These are phyloP conservation scores for Alternaria triticimaculans DNA, from an alignment of 2,329 filamentous ascomycete species.

Conservation along the genomic window DNA sequence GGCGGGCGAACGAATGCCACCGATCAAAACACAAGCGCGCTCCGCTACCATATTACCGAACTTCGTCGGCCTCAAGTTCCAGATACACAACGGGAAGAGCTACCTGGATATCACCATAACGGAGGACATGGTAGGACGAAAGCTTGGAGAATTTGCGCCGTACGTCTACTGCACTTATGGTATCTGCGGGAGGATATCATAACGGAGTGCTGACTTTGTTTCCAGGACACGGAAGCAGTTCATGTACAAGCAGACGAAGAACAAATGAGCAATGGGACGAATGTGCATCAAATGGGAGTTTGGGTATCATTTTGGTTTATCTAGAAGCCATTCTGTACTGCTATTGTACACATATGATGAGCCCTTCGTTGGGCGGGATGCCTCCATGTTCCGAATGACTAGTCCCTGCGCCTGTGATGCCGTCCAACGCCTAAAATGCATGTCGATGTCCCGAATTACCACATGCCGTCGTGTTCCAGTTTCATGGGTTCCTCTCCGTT, in stretches of 20 bases:
- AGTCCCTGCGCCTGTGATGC: constrained; percentile 27
- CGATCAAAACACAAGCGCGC: constrained; percentile 86
- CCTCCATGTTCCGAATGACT: constrained; percentile 14
- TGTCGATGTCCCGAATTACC: constrained; percentile 3
- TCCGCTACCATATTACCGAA: constrained; percentile 89
- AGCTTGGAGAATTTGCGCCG: constrained; percentile 90
- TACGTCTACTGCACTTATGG: constrained; percentile 55
- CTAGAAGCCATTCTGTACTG: constrained; percentile 37
- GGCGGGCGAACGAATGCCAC: constrained; percentile 68
- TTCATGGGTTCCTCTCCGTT: neutral
- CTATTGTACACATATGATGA: constrained; percentile 43
- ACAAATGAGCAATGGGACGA: constrained; percentile 58
- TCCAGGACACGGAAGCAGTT: constrained; percentile 71
- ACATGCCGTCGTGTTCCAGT: constrained; percentile 2
- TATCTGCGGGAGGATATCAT: neutral
- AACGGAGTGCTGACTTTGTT: constrained; percentile 6
- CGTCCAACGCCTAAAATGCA: constrained; percentile 39
- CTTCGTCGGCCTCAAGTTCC: constrained; percentile 88
- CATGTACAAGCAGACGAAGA: constrained; percentile 74
- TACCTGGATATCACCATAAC: constrained; percentile 85
- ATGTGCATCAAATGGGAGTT: constrained; percentile 42
- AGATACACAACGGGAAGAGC: constrained; percentile 88
- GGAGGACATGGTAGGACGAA: constrained; percentile 96
- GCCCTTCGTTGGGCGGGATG: constrained; percentile 20
- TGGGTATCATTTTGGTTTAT: constrained; percentile 46